Base-by-base conservation (phyloP, 129 eudicot species). In the Lonicera japonica region DNA sequence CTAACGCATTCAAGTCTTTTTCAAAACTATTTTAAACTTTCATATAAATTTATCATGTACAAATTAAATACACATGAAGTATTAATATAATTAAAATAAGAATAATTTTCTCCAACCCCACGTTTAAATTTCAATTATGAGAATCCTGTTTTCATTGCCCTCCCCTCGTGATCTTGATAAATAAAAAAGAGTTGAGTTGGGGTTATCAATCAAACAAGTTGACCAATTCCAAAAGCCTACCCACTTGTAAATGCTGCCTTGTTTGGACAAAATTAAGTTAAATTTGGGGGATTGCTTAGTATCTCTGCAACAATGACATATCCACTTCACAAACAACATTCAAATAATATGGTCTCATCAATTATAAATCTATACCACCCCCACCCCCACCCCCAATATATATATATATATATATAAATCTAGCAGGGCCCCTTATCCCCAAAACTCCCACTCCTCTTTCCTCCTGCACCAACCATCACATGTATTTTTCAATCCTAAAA, bases 221-320 rank as follows among this genome's bases (percentile, higher is more conserved):
- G 94, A 88, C 89, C 74, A 66, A 40, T 77, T 82, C 55, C 87
- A 57, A 66, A 65, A 60, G 77, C 66, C 83, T 75, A 75, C 87
- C 68, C 74, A 4, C 13, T 63, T 74, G 68, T 70, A 80, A 64
- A 64, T 81, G 74, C 61, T 65, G 60, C 16, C 6, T 68, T 56
- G 66, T 71, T 70, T 36, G 70, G 69, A 62, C 68, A 65, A 66
- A 55, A 60, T 13, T 39, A 48, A 65, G 25, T 43, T 54, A 12
- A 46, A 1, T 29, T 29, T 54, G 46, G 90, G 82, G 46, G 90
- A 80, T 86, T 86, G 88, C 94, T 86, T 82, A 48, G 46, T 25
- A 70, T 70, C 73, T 75, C 74, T 76, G 88, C 94, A 82, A 86
- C 88, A 86, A 63, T 43, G 86, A 79, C 85, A 62, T 72, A 73